These are phyloP conservation scores for Jamesozyma spencerorum DNA, from an alignment of 805 yeast genomes.

Conservation along the genomic window DNA sequence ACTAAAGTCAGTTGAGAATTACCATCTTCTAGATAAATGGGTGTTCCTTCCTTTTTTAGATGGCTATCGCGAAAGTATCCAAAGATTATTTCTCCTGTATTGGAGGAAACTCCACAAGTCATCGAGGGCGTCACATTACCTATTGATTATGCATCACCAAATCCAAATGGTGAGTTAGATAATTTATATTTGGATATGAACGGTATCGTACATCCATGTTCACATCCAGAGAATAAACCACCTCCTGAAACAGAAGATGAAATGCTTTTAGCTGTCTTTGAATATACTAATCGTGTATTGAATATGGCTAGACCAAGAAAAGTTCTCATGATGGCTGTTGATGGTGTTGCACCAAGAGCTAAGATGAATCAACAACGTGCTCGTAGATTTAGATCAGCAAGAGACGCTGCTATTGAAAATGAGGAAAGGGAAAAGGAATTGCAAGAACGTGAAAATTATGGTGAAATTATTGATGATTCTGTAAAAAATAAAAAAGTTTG, in stretches of 20 bases:
- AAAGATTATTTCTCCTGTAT: conserved; percentile 81
- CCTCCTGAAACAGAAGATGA: conserved; percentile 96
- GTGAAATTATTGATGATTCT: conserved; percentile 69
- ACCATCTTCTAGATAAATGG: conserved; percentile 50
- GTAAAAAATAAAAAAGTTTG: conserved; percentile 68
- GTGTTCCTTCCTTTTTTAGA: conserved; percentile 96
- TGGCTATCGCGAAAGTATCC: conserved; percentile 94
- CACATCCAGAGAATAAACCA: conserved; percentile 94
- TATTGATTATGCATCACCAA: conserved; percentile 59
- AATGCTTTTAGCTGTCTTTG: conserved; percentile 89
- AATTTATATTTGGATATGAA: conserved; percentile 94
- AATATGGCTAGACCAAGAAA: conserved; percentile 94
- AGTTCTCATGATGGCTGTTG: conserved; percentile 88
- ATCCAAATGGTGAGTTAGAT: conserved; percentile 93
- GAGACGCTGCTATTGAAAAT: conserved; percentile 74
- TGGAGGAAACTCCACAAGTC: conserved; percentile 56
- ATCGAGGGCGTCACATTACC: conserved; percentile 59
- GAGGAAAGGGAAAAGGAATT: conserved; percentile 52
- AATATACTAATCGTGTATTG: conserved; percentile 84
- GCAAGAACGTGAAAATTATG: conserved; percentile 25
- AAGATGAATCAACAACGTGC: conserved; percentile 96
- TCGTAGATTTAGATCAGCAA: conserved; percentile 84
- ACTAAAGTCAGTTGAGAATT: no score
- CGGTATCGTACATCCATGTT: conserved; percentile 98
- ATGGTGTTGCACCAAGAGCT: conserved; percentile 98